Percentiles rank a stretch among this genome's conserved stretches.
Conservation (phyloP, 768 basidiomycete species). For the Coprinopsis sp. region DNA sequence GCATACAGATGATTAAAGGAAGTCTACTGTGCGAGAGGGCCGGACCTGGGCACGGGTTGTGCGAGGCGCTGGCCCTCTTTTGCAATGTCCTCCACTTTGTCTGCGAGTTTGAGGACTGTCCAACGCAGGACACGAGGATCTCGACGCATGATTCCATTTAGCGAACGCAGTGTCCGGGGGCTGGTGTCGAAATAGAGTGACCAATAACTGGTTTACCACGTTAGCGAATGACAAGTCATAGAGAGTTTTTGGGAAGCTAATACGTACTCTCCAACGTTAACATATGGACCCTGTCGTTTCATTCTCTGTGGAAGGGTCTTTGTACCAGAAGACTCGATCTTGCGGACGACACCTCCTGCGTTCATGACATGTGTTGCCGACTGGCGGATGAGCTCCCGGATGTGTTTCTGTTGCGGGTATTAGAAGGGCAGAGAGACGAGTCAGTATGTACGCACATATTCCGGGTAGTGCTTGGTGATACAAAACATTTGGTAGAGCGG, state of each 20-base stretch:
- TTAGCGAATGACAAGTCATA: neutral
- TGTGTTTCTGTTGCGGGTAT: constrained; percentile 49
- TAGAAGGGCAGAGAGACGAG: neutral
- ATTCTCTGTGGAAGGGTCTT: constrained; percentile 69
- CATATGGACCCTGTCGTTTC: constrained; percentile 53
- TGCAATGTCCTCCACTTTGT: constrained; percentile 67
- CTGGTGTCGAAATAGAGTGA: constrained; percentile 87
- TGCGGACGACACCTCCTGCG: constrained; percentile 77
- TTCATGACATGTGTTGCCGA: constrained; percentile 70
- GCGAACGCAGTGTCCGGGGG: constrained; percentile 57
- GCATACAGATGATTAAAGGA: neutral
- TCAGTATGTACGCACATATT: constrained; percentile 73
- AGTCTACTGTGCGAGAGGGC: neutral
- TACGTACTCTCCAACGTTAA: constrained; percentile 76
- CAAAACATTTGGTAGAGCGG: constrained; percentile 87
- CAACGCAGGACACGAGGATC: constrained; percentile 84
- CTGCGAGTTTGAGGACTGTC: constrained; percentile 75
- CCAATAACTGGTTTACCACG: constrained; percentile 63
- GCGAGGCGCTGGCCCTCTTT: constrained; percentile 42
- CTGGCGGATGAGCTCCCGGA: constrained; percentile 68
- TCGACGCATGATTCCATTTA: constrained; percentile 64
- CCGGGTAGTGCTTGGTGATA: constrained; percentile 67
- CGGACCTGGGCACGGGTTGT: constrained; percentile 16
- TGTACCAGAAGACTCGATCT: constrained; percentile 71
- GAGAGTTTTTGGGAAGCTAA: neutral